Evolutionary conservation across 1,284 basidiomycete species (phyloP).

Genomic region (Wolfiporia cocos): DNA sequence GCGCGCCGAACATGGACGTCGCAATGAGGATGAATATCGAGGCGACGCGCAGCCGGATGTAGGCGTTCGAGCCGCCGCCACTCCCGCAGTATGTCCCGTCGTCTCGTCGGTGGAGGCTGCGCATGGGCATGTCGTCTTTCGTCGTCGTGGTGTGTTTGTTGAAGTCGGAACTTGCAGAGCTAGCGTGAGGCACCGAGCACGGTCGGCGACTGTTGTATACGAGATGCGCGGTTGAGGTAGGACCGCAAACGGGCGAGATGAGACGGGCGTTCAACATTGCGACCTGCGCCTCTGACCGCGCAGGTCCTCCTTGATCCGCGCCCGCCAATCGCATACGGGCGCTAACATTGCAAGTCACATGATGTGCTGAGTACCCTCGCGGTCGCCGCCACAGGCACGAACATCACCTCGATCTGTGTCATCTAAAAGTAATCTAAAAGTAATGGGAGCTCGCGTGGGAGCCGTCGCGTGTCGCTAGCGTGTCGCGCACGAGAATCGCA

Average conservation of each 20-base stretch:
- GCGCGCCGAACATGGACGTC: conserved; percentile 63
- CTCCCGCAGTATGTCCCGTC: conserved; percentile 12
- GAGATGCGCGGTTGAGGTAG: not conserved
- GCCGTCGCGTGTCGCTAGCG: no score
- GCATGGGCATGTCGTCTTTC: not conserved
- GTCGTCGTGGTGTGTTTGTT: not conserved
- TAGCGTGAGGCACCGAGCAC: not conserved
- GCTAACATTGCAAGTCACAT: no score
- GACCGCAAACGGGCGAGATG: not conserved
- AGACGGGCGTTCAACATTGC: not conserved
- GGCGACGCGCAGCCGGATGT: conserved; percentile 60
- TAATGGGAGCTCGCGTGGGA: no score
- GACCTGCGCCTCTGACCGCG: not conserved
- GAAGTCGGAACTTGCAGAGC: not conserved
- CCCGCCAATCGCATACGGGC: not conserved
- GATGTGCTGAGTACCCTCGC: not conserved
- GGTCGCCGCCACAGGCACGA: no score
- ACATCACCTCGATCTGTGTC: no score
- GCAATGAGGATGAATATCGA: conserved; percentile 86
- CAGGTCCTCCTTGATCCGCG: not conserved
- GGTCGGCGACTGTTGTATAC: not conserved
- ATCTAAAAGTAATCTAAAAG: no score
- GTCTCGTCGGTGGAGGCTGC: conserved; percentile 1
- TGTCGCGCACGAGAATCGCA: no score
- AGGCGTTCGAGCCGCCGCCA: conserved; percentile 32